These are phyloP conservation scores for Ploettnerulaceae sp. DNA, from an alignment of 2,329 filamentous ascomycete genomes.

Conservation along the genomic window DNA sequence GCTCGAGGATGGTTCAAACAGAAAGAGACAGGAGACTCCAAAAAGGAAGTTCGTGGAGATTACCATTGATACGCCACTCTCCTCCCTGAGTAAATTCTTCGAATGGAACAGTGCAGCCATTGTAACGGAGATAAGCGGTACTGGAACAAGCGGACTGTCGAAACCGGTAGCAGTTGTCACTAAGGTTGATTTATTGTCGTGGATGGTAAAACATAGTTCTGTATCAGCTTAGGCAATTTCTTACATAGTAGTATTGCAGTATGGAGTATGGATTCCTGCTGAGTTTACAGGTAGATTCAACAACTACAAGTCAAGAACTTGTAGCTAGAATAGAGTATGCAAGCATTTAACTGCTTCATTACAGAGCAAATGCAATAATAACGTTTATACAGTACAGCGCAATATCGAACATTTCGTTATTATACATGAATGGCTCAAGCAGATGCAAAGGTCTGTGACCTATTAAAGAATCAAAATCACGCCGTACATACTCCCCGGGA, in stretches of 20 bases:
- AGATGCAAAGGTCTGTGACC: too few relatives aligned
- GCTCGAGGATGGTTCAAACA: constrained; percentile 26
- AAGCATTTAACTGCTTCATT: constrained; percentile 12
- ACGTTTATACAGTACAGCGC: too few relatives aligned
- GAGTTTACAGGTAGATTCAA: constrained; percentile 17
- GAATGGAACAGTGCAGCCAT: constrained; percentile 98
- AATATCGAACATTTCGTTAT: too few relatives aligned
- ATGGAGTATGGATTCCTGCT: constrained; percentile 8
- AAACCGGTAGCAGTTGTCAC: constrained; percentile 90
- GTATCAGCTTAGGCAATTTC: constrained; percentile 4
- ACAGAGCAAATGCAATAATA: background rate
- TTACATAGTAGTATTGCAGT: background rate
- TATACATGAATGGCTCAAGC: too few relatives aligned
- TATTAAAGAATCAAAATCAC: too few relatives aligned
- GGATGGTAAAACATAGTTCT: constrained; percentile 69
- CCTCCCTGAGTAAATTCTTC: constrained; percentile 83
- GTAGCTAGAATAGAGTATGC: constrained; percentile 4
- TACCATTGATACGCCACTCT: constrained; percentile 81
- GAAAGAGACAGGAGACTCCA: constrained; percentile 38
- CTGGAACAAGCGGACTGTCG: constrained; percentile 44
- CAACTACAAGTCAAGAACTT: constrained; percentile 12
- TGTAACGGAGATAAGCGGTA: constrained; percentile 70
- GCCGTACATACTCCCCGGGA: too few relatives aligned
- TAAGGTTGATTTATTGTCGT: constrained; percentile 91
- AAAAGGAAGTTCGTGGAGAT: constrained; percentile 86